Base-by-base conservation (phyloP, 2,329 filamentous ascomycete species). In the Aspergillus fructus region DNA sequence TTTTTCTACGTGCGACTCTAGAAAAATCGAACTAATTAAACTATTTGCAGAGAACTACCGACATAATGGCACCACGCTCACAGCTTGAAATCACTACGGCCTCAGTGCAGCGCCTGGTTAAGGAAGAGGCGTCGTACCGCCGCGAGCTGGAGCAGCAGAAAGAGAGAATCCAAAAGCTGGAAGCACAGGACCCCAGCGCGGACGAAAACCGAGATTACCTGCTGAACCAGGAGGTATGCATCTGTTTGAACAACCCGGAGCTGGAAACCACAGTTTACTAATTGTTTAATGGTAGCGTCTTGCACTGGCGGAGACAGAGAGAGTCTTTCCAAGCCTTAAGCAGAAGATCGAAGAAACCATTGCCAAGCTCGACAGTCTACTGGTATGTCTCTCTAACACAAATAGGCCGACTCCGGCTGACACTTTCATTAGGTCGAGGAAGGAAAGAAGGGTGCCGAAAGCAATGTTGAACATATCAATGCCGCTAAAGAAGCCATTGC, bases 91-190 rank as follows among this genome's bases (percentile, higher is more conserved):
- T 97, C 71, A 87, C 89, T 45, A 94, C 90, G 23, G 85, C 88
- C 60, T 86, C 91, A 19, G 85, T 97, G 64, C 81, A 84, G 67
- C 91, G 94, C 58, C 85, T 97, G 48, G 85, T 96, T 64, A 97
- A 96, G 76, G 94, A 99, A 76, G 91, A 97, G 75, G 81, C 84
- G 40, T 93, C 88, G 67, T 97, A 99, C 78, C 89, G 93, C 80
- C 89, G 89, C 71, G 94, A 99, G 75, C 83, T 93, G 19, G 79
- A 83, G 62, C 81, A 88, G 63, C 93, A 97, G 72, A 82, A 90
- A 66, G 82, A 83, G 60, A 85, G 89, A 56, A 83, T 96, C 62
- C 78, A 83, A 72, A 85, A 86, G 71, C 81, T 96, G 17, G 82
- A 87, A 72, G 79, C 81, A 45, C 85, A 89, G 65, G 73, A 85